Conservation (phyloP, 208 protist genomes). For the Crithidia thermophila region DNA sequence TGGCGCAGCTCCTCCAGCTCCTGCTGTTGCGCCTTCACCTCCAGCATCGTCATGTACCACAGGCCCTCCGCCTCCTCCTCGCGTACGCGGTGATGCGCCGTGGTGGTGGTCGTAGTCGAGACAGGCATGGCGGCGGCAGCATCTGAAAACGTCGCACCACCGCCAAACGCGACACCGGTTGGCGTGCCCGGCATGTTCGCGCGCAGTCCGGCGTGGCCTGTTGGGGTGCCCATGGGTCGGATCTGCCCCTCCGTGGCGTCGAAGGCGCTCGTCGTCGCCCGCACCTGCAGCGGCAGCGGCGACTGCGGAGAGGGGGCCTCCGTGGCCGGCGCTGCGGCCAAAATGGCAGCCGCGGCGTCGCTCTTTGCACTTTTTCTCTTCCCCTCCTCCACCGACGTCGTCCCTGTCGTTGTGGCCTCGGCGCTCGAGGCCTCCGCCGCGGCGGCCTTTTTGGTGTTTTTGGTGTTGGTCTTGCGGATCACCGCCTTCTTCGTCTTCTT, state of each 20-base stretch:
- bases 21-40: conserved; percentile 61
- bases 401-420: no score
- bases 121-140: neutral
- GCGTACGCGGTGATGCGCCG: neutral
- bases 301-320: neutral
- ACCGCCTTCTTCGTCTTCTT: neutral
- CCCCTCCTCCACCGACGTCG: no score
- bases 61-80: conserved; percentile 41
- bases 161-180: neutral
- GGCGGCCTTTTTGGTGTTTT: no score
- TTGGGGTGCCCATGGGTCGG: neutral
- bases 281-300: neutral
- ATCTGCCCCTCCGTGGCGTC: conserved; percentile 1
- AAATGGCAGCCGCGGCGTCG: no score
- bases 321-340: no score
- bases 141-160: no score
- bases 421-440: no score
- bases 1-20: conserved; percentile 60
- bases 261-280: neutral
- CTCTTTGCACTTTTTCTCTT: no score
- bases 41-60: conserved; percentile 69
- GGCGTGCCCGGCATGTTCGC: neutral
- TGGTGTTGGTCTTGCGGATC: neutral
- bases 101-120: neutral
- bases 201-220: neutral